phyloP scores from a whole-genome alignment of 208 protist genomes.

The Wallacemonas sp. region DNA sequence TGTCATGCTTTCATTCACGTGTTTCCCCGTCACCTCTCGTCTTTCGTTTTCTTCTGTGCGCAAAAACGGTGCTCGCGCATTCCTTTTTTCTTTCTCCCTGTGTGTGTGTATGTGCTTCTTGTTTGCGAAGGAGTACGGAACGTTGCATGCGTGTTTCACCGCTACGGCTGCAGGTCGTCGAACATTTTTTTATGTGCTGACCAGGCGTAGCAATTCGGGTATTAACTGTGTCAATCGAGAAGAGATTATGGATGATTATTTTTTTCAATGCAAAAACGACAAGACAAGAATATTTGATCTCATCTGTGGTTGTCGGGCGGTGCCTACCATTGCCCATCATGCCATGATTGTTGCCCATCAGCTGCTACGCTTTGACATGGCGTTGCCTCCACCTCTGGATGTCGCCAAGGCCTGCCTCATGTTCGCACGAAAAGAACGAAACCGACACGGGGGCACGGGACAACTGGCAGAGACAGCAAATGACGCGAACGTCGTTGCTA shows the following conservation, averaged over 20 bases:
- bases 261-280: slow-evolving; percentile 17
- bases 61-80: too few species aligned
- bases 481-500: slow-evolving; percentile 52
- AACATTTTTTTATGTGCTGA: too few species aligned
- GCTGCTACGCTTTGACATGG: slow-evolving; percentile 3
- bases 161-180: too few species aligned
- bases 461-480: background rate
- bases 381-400: background rate
- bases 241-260: slow-evolving; percentile 16
- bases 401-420: slow-evolving; percentile 57
- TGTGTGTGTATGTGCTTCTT: too few species aligned
- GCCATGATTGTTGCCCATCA: slow-evolving; percentile 16
- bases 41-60: too few species aligned
- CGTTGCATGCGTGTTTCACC: too few species aligned
- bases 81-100: too few species aligned
- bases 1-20: too few species aligned
- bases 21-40: too few species aligned
- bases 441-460: slow-evolving; percentile 7
- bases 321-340: background rate
- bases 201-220: too few species aligned
- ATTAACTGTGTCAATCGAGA: too few species aligned
- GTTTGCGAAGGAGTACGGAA: too few species aligned
- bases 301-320: background rate
- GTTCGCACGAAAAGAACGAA: slow-evolving; percentile 62
- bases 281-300: background rate